Base-by-base conservation (phyloP, 768 basidiomycete genomes). In the Tricholoma furcatifolium region DNA sequence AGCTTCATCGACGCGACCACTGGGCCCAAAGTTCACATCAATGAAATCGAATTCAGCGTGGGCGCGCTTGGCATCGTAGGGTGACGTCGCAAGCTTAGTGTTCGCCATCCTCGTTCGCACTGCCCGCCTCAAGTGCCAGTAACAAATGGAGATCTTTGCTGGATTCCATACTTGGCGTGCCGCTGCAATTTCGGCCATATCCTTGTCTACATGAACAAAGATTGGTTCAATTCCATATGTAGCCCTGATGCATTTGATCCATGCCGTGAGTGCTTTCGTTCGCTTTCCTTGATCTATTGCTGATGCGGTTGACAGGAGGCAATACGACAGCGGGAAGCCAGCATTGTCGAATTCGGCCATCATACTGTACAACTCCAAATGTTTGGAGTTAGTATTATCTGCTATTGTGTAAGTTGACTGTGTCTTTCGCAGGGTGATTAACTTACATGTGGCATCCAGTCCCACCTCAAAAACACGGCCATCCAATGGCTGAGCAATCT, bases 301-400 rank as follows among this genome's bases (percentile, higher is more conserved):
- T 41, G 48, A 43, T 21, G 59, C 53, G 3, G 61, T 65, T 9
- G 61, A 65, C 14, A 62, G 44, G n/a, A 65, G 51, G 39, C 62
- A 64, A 46, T 65, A 65, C 15, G 60, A 49, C n/a, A 65, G 30
- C n/a, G 60, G 64, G 36, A 64, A 65, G 21, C 63, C 62, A 14
- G 63, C 50, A 34, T 64, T 64, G 40, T 65, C 61, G 49, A 51
- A 43, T 48, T 64, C 63, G 4, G 17, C 61, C 18, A 65, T 47
- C 15, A 65, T 47, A 21, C 55, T 55, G 51, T 65, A 65, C 9
- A 65, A 54, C 55, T 65, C 60, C 11, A 65, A 59, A 51, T 65
- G 57, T 43, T 60, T 60, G 2, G 58, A 59, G 27, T 64, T 65
- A 39, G 64, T 65, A 30, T 60, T 59, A 46, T 58, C 62, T 65